phyloP scores from a whole-genome alignment of 805 yeast species.

The Nakazawaea wickerhamii region DNA sequence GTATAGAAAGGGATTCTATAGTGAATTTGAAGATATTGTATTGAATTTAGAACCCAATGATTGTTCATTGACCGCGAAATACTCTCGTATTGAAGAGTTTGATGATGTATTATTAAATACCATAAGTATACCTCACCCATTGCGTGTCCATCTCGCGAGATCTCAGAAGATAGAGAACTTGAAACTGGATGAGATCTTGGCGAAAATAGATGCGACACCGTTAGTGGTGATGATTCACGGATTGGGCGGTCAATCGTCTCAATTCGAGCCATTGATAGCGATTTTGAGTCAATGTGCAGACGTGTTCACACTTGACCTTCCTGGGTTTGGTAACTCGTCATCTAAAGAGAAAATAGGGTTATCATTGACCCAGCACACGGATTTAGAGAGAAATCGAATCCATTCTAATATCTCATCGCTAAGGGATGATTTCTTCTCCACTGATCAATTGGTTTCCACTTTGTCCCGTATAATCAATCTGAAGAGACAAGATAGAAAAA shows the following conservation, averaged over 20 bases:
- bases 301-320: conserved; percentile 70
- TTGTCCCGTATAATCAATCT: conserved; percentile 32
- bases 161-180: conserved; percentile 11
- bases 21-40: conserved; percentile 38
- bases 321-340: conserved; percentile 73
- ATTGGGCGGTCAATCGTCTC: conserved; percentile 83
- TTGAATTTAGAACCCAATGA: conserved; percentile 45
- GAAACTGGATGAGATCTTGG: conserved; percentile 10
- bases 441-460: conserved; percentile 36
- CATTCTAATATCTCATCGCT: conserved; percentile 25
- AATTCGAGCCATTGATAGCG: conserved; percentile 70
- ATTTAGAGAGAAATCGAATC: conserved; percentile 21
- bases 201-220: conserved; percentile 46
- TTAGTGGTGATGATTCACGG: conserved; percentile 75
- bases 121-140: conserved; percentile 47
- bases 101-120: conserved; percentile 34
- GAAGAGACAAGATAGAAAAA: conserved; percentile 36
- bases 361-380: conserved; percentile 19
- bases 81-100: conserved; percentile 33
- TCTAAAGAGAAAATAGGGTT: conserved; percentile 12
- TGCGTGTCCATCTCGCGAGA: conserved; percentile 30
- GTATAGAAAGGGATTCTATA: conserved; percentile 16
- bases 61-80: conserved; percentile 48
- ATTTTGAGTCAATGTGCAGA: conserved; percentile 57
- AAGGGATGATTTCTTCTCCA: conserved; percentile 35